These are phyloP conservation scores for Backusella tarrabulga DNA, from an alignment of 192 early-diverging fungal species.

Conservation along the genomic window DNA sequence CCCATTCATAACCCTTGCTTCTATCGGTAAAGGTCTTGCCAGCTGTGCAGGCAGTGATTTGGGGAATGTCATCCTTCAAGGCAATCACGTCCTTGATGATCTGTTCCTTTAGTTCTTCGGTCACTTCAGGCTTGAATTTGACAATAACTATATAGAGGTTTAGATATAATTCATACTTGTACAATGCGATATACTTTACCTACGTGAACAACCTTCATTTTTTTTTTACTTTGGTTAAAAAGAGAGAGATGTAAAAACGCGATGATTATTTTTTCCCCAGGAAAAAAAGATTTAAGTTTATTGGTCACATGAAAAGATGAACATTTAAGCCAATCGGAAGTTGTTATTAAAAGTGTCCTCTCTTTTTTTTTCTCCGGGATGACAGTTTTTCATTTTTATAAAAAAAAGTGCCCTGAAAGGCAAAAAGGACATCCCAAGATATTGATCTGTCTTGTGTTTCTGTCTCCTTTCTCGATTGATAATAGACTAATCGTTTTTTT, in stretches of 20 bases:
- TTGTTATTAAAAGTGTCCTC: background rate
- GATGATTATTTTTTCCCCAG: background rate
- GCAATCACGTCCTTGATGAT: slow-evolving; percentile 20
- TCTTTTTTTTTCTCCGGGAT: background rate
- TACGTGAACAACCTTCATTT: slow-evolving; percentile 24
- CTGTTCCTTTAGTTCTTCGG: slow-evolving; percentile 15
- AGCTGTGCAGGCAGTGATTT: slow-evolving; percentile 21
- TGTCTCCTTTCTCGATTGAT: too few relatives aligned
- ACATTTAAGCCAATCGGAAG: background rate
- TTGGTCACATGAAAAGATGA: background rate
- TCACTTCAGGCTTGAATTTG: slow-evolving; percentile 31
- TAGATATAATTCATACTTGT: background rate
- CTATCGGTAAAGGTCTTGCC: slow-evolving; percentile 35
- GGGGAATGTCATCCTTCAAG: slow-evolving; percentile 30
- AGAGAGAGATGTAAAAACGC: background rate
- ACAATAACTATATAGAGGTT: slow-evolving; percentile 18
- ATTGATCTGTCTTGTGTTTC: too few relatives aligned
- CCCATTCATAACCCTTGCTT: slow-evolving; percentile 30
- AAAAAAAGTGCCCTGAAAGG: too few relatives aligned
- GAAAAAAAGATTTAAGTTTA: background rate
- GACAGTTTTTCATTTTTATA: too few relatives aligned
- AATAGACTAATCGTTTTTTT: background rate
- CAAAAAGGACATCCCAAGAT: too few relatives aligned
- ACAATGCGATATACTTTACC: background rate
- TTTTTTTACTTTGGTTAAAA: background rate